These are phyloP conservation scores for Stagonosporopsis chrysanthemi DNA, from an alignment of 2,329 filamentous ascomycete genomes.

Conservation along the genomic window DNA sequence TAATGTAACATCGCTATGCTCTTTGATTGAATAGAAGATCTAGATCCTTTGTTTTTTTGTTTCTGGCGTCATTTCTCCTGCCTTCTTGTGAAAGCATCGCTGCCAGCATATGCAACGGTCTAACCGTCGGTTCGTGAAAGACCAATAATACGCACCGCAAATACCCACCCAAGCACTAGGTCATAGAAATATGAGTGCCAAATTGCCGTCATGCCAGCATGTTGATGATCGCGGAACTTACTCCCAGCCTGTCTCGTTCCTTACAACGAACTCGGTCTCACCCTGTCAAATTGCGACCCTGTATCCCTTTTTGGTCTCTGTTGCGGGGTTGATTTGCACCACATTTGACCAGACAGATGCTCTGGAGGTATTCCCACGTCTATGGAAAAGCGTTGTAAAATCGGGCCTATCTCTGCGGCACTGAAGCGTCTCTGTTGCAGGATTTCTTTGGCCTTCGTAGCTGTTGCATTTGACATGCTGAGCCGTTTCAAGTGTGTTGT, in stretches of 20 bases:
- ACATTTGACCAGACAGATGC: conserved; percentile 13
- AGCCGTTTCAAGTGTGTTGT: conserved; percentile 25
- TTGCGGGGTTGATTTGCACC: conserved; percentile 16
- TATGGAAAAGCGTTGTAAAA: not conserved
- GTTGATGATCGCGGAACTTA: not conserved
- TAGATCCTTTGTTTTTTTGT: not conserved
- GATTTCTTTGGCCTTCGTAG: not conserved
- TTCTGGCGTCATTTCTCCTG: not conserved
- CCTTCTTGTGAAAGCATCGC: not conserved
- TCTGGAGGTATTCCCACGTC: not conserved
- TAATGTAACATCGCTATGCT: not conserved
- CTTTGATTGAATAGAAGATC: not conserved
- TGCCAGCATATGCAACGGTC: conserved; percentile 4
- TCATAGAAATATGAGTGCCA: not conserved
- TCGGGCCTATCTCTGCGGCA: not conserved
- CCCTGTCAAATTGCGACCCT: conserved; percentile 6
- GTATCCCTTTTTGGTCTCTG: conserved; percentile 2
- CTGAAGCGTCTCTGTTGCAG: conserved; percentile 3
- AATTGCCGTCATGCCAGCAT: conserved; percentile 8
- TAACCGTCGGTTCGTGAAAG: not conserved
- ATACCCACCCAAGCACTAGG: conserved; percentile 9
- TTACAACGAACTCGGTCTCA: conserved; percentile 32
- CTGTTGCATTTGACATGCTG: conserved; percentile 27
- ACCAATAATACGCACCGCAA: conserved; percentile 6
- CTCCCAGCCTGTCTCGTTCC: conserved; percentile 8